Base-by-base conservation (phyloP, 257 asterid genomes). In the Lavandula angustifolia region DNA sequence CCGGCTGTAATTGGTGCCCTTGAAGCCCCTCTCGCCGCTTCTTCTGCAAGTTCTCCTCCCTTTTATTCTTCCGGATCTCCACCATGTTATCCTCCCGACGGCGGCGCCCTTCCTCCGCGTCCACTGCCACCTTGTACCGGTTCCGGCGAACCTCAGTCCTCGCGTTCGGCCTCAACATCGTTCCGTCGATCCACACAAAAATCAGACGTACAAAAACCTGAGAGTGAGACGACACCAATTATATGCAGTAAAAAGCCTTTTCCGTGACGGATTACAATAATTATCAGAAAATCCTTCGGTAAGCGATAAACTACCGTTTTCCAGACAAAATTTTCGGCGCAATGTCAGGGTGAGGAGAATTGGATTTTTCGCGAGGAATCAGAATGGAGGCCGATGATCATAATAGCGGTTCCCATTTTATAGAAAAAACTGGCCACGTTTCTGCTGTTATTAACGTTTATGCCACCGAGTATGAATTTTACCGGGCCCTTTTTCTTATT, bases 41-140 rank as follows among this genome's bases (percentile, higher is more conserved):
- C 82, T 92, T 92, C 63, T 82, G 60, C 87, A 91, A 79, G 51
- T 75, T 89, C 77, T 92, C 98, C 80, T 92, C 98, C 32, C 96
- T 78, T 64, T 53, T 84, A 62, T 10, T 92, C 87, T 92, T 92
- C 78, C 97, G 88, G 92, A 92, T 89, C 98, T 89, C 98, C 56
- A 89, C 84, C 97, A 89, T 81, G 57, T 87, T 85, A 70, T 92
- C 97, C 73, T 92, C 98, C 42, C 98, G 79, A 49, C 98, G 81
- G 32, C 98, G 81, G 13, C 98, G 82, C 2, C 98, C 96, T 68
- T 92, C 98, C 10, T 92, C 97, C 16, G 95, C 94, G 67, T 92
- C 99, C 12, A 92, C 97, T 58, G 97, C 96, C 58, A 92, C 99
- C 84, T 89, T 92, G 76, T 92, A 92, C 71, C 94, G 81, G 79